Evolutionary conservation across 495 filamentous ascomycete genomes (phyloP).

Genomic region (Xylaria curta): DNA sequence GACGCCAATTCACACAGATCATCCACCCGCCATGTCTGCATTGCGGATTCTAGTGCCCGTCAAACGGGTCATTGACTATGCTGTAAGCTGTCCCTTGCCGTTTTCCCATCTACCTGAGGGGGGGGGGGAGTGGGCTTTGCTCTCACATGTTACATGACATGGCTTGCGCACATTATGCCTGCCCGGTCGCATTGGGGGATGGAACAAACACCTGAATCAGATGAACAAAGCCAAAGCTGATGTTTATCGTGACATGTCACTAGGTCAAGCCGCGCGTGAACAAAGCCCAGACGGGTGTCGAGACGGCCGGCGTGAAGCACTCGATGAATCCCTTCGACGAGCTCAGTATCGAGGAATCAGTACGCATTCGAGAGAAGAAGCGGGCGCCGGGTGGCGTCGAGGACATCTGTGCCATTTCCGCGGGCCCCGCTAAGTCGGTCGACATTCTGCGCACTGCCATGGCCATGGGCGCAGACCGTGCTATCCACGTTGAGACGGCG

Average conservation of each 20-base stretch:
- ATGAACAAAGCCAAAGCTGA: neutral
- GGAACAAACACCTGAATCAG: neutral
- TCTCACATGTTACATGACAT: too few species aligned
- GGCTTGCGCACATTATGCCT: neutral
- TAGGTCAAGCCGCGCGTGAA: conserved; percentile 98
- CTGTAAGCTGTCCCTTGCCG: conserved; percentile 63
- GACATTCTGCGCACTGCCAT: conserved; percentile 94
- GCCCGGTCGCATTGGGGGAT: neutral
- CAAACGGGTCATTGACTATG: conserved; percentile 99
- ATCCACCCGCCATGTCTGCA: conserved; percentile 67
- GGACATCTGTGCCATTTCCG: conserved; percentile 88
- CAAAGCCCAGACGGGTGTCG: conserved; percentile 91
- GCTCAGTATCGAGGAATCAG: conserved; percentile 93
- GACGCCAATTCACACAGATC: neutral
- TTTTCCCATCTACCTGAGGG: neutral
- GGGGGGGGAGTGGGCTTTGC: neutral
- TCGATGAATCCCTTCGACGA: conserved; percentile 99
- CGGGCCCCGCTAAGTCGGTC: conserved; percentile 82
- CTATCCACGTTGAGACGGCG: conserved; percentile 80
- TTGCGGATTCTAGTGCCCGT: conserved; percentile 94
- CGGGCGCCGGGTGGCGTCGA: conserved; percentile 66
- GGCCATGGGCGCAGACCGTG: conserved; percentile 97
- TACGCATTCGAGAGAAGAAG: conserved; percentile 87
- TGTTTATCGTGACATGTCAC: neutral
- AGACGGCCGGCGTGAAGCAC: conserved; percentile 92